A percentile compares a stretch with the other conserved stretches of the same genome.
phyloP scores from a whole-genome alignment of 345 rosid species.

The Sonneratia alba region DNA sequence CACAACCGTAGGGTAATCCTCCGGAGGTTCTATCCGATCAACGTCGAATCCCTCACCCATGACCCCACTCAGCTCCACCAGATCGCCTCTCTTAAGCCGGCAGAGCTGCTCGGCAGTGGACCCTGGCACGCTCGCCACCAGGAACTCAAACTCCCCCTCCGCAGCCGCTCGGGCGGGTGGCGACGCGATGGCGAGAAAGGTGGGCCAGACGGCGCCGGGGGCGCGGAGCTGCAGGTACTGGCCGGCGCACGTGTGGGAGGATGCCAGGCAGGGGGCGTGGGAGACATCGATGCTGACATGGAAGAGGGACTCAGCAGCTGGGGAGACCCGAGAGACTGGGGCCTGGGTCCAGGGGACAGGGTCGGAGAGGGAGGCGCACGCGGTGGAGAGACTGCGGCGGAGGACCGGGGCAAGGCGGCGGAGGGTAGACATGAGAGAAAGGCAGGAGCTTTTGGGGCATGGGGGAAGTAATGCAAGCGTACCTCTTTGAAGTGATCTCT shows the following conservation, averaged over 20 bases:
- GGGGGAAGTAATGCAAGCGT: too few species aligned
- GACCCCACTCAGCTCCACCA: slow-evolving; percentile 67
- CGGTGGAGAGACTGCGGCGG: slow-evolving; percentile 27
- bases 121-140: slow-evolving; percentile 77
- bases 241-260: slow-evolving; percentile 57
- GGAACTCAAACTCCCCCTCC: slow-evolving; percentile 64
- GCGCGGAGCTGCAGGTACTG: slow-evolving; percentile 90
- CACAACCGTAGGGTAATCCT: slow-evolving; percentile 50
- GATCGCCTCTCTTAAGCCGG: slow-evolving; percentile 64
- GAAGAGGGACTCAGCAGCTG: slow-evolving; percentile 81
- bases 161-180: slow-evolving; percentile 54
- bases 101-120: slow-evolving; percentile 85
- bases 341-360: slow-evolving; percentile 64
- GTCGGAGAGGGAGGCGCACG: slow-evolving; percentile 47
- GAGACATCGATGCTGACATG: slow-evolving; percentile 72
- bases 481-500: neutral
- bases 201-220: slow-evolving; percentile 49
- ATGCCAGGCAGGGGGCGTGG: slow-evolving; percentile 58
- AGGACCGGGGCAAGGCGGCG: slow-evolving; percentile 13
- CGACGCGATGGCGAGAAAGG: slow-evolving; percentile 87
- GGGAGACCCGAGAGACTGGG: slow-evolving; percentile 44
- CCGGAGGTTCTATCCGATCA: slow-evolving; percentile 63
- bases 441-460: slow-evolving; percentile 31
- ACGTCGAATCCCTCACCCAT: slow-evolving; percentile 72
- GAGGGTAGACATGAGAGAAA: slow-evolving; percentile 47